These are phyloP conservation scores for Vitis hybrid DNA, from an alignment of 177 flowering plant species.

Conservation along the genomic window DNA sequence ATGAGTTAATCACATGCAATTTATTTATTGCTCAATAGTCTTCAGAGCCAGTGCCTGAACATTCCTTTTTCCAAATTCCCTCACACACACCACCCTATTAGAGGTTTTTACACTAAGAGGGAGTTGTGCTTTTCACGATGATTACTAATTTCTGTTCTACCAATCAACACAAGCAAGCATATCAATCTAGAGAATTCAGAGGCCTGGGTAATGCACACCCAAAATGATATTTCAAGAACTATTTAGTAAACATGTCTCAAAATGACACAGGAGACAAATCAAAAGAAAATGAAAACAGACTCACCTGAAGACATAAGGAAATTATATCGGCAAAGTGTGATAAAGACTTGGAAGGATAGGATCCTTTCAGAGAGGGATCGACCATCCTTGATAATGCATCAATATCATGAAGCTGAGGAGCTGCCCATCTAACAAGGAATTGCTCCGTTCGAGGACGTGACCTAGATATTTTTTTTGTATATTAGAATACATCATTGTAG, in stretches of 20 bases:
- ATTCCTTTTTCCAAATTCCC: too few species aligned
- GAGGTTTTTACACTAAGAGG: neutral
- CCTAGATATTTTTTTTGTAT: conserved; percentile 20
- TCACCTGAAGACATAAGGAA: conserved; percentile 63
- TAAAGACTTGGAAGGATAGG: conserved; percentile 57
- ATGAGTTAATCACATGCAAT: too few species aligned
- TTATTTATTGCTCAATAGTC: too few species aligned
- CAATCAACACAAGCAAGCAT: neutral
- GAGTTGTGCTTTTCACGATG: neutral
- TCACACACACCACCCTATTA: too few species aligned
- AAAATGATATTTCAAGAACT: too few species aligned
- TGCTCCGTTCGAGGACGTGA: conserved; percentile 60
- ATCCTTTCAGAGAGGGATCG: conserved; percentile 57
- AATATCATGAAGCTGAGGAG: conserved; percentile 74
- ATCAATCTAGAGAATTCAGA: neutral
- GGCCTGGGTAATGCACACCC: too few species aligned
- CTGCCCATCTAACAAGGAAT: conserved; percentile 68
- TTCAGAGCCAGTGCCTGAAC: too few species aligned
- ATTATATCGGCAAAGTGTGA: conserved; percentile 79
- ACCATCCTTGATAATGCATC: conserved; percentile 74
- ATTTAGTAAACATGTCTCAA: neutral
- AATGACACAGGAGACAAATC: neutral
- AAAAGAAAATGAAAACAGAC: neutral
- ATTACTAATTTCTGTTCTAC: neutral
- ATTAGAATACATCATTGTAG: neutral